phyloP scores from a whole-genome alignment of 2,329 filamentous ascomycete species.

The Aureobasidium sp. region DNA sequence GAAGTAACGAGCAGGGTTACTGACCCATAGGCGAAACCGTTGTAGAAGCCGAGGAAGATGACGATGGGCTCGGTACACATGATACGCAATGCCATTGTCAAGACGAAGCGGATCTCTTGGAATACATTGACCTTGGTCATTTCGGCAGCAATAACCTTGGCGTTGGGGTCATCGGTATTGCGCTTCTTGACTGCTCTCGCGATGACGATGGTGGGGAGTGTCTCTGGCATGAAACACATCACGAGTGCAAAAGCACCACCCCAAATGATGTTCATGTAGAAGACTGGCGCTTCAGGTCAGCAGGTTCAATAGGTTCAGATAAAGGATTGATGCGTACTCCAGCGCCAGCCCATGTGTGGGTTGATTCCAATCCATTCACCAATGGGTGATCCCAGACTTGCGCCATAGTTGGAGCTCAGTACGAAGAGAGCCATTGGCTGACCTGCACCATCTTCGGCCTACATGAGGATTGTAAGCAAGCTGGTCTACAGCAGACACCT shows the following conservation, averaged over 20 bases:
- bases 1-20: background rate
- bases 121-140: constrained; percentile 24
- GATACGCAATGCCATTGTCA: constrained; percentile 34
- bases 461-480: background rate
- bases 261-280: constrained; percentile 8
- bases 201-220: constrained; percentile 35
- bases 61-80: constrained; percentile 42
- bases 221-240: constrained; percentile 12
- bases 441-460: constrained; percentile 17
- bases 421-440: constrained; percentile 24
- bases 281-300: constrained; percentile 44
- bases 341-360: constrained; percentile 37
- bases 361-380: constrained; percentile 24
- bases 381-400: constrained; percentile 22
- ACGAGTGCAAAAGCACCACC: constrained; percentile 5
- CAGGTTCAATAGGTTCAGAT: constrained; percentile 11
- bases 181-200: constrained; percentile 45
- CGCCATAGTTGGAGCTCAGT: constrained; percentile 24
- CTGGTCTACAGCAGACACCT: background rate
- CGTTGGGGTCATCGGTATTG: constrained; percentile 46
- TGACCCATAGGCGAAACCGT: constrained; percentile 28
- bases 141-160: constrained; percentile 31
- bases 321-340: constrained; percentile 23
- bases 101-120: constrained; percentile 14
- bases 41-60: constrained; percentile 38